Conservation (phyloP, 805 yeast genomes). For the Saturnispora zaruensis region DNA sequence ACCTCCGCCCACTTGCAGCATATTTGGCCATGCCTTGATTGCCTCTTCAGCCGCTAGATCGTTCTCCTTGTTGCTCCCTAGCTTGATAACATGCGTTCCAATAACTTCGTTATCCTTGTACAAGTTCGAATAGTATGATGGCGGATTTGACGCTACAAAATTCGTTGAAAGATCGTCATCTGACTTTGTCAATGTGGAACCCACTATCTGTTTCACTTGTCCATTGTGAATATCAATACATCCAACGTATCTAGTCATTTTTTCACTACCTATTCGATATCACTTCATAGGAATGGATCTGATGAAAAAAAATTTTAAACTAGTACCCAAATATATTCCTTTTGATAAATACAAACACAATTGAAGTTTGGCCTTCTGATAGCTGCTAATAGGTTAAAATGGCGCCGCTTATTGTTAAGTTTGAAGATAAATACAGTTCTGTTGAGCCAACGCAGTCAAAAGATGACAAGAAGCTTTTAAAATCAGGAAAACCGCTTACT, state of each 20-base stretch:
- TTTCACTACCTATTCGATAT: not conserved
- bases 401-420: constrained; percentile 43
- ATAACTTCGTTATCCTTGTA: constrained; percentile 49
- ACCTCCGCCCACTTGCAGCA: constrained; percentile 90
- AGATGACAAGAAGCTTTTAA: constrained; percentile 43
- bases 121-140: constrained; percentile 65
- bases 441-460: constrained; percentile 22
- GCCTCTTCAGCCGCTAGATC: constrained; percentile 80
- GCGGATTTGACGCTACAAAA: constrained; percentile 66
- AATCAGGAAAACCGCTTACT: constrained; percentile 56
- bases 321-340: too few species aligned
- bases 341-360: too few species aligned
- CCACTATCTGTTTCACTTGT: constrained; percentile 93
- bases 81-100: constrained; percentile 90
- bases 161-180: constrained; percentile 49
- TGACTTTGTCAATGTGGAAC: constrained; percentile 62
- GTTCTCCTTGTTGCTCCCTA: constrained; percentile 69
- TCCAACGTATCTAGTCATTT: constrained; percentile 83
- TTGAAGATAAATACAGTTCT: constrained; percentile 29
- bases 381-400: constrained; percentile 4
- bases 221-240: constrained; percentile 96
- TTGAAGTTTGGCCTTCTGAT: not conserved
- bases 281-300: not conserved
- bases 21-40: constrained; percentile 58
- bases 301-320: not conserved